phyloP scores from a whole-genome alignment of 2,329 filamentous ascomycete species.

The Aureobasidium sp. region DNA sequence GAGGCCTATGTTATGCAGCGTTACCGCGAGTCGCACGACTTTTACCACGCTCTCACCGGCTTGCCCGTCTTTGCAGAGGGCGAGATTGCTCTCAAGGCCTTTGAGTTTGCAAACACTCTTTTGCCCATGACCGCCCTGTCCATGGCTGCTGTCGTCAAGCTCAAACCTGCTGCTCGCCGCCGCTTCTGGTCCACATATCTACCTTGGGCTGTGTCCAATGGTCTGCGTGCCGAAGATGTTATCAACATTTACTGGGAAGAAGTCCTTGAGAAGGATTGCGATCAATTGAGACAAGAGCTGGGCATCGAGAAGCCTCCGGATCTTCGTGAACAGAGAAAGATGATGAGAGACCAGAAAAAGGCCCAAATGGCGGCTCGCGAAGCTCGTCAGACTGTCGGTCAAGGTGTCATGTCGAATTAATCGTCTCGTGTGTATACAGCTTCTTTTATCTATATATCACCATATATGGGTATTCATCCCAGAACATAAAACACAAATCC shows the following conservation, averaged over 20 bases:
- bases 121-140: slow-evolving; percentile 92
- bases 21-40: slow-evolving; percentile 95
- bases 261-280: slow-evolving; percentile 75
- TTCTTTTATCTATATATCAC: slow-evolving; percentile 10
- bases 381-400: slow-evolving; percentile 15
- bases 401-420: slow-evolving; percentile 16
- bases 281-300: slow-evolving; percentile 64
- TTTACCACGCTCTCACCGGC: slow-evolving; percentile 91
- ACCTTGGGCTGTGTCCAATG: slow-evolving; percentile 87
- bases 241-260: slow-evolving; percentile 99
- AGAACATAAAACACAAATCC: neutral
- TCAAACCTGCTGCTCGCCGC: slow-evolving; percentile 57
- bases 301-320: slow-evolving; percentile 87
- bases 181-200: slow-evolving; percentile 70
- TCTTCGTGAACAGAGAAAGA: slow-evolving; percentile 67
- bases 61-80: slow-evolving; percentile 89
- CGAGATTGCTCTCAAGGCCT: slow-evolving; percentile 94
- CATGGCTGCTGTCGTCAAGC: slow-evolving; percentile 60
- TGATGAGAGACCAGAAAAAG: slow-evolving; percentile 62
- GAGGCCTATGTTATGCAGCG: slow-evolving; percentile 98
- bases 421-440: slow-evolving; percentile 1
- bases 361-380: slow-evolving; percentile 48
- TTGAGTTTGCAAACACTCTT: slow-evolving; percentile 92
- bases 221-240: slow-evolving; percentile 66
- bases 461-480: neutral